A percentile compares a stretch with the other conserved stretches of the same genome.
Conservation (phyloP, 2,329 filamentous ascomycete species). For the Diplodia seriata region DNA sequence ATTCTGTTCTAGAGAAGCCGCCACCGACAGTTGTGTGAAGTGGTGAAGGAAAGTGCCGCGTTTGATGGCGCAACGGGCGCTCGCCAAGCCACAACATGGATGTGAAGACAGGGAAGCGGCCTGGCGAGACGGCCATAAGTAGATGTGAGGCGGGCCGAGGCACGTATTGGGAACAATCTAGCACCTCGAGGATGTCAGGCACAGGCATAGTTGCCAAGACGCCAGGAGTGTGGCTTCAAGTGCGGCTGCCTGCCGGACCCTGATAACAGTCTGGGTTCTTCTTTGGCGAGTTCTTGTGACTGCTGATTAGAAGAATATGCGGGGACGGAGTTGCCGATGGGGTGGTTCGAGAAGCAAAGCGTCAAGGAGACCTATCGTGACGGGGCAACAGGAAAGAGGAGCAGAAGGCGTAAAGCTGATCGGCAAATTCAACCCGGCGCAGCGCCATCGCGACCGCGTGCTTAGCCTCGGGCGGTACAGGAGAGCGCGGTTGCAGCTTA, state of each 20-base stretch:
- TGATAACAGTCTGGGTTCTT: background rate
- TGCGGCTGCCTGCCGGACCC: background rate
- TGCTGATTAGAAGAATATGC: background rate
- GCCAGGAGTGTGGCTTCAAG: background rate
- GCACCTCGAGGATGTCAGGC: background rate
- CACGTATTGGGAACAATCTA: background rate
- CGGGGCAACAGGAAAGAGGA: background rate
- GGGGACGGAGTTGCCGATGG: background rate
- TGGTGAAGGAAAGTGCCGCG: slow-evolving; percentile 5
- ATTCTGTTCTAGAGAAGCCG: background rate
- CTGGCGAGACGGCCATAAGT: background rate
- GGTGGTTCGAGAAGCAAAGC: background rate
- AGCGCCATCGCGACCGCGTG: no score
- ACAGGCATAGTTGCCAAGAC: background rate
- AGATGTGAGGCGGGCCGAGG: background rate
- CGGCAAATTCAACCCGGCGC: no score
- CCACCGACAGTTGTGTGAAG: background rate
- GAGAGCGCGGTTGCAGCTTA: no score
- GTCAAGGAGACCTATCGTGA: background rate
- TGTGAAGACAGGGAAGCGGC: background rate
- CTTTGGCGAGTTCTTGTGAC: background rate
- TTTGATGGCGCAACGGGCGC: background rate
- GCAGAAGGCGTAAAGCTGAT: no score
- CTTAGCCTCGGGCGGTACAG: no score
- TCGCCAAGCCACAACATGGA: background rate